Evolutionary conservation across 2,329 filamentous ascomycete genomes (phyloP).

Genomic region (Paradendryphiella salina): DNA sequence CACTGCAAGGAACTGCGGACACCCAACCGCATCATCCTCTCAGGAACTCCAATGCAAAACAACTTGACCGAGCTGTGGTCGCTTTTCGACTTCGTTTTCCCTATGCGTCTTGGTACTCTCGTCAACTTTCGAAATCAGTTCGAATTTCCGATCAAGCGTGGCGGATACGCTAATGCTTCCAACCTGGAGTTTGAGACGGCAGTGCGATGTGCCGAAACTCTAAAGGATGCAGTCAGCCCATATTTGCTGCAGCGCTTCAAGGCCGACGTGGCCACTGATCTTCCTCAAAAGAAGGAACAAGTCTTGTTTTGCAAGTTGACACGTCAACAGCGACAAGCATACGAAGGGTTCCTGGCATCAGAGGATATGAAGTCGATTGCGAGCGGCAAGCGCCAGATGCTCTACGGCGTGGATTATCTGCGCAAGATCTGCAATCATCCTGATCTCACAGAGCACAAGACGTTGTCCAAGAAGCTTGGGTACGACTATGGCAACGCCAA

Average conservation of each 20-base stretch:
- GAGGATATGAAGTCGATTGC: slow-evolving; percentile 85
- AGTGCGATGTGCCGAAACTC: slow-evolving; percentile 86
- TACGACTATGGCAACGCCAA: slow-evolving; percentile 77
- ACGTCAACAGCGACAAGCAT: slow-evolving; percentile 73
- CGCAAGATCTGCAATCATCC: slow-evolving; percentile 98
- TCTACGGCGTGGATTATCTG: slow-evolving; percentile 88
- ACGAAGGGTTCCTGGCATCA: slow-evolving; percentile 78
- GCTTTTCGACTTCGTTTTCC: slow-evolving; percentile 95
- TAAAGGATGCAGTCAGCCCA: slow-evolving; percentile 91
- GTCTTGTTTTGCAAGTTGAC: slow-evolving; percentile 96
- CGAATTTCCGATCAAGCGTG: slow-evolving; percentile 88
- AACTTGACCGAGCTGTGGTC: slow-evolving; percentile 96
- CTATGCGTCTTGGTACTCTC: slow-evolving; percentile 89
- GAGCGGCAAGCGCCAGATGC: slow-evolving; percentile 71
- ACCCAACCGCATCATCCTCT: slow-evolving; percentile 86
- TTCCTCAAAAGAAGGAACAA: slow-evolving; percentile 94
- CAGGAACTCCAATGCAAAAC: slow-evolving; percentile 97
- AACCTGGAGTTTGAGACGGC: slow-evolving; percentile 94
- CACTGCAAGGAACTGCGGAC: slow-evolving; percentile 93
- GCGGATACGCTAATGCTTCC: slow-evolving; percentile 92
- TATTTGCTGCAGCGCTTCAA: slow-evolving; percentile 93
- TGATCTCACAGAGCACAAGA: slow-evolving; percentile 74
- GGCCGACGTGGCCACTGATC: slow-evolving; percentile 86
- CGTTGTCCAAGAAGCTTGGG: slow-evolving; percentile 60
- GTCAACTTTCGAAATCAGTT: slow-evolving; percentile 90